Percentiles rank a stretch among this genome's conserved stretches.
These are phyloP conservation scores for Ustilago bromivora DNA, from an alignment of 1,284 basidiomycete species.

Conservation along the genomic window DNA sequence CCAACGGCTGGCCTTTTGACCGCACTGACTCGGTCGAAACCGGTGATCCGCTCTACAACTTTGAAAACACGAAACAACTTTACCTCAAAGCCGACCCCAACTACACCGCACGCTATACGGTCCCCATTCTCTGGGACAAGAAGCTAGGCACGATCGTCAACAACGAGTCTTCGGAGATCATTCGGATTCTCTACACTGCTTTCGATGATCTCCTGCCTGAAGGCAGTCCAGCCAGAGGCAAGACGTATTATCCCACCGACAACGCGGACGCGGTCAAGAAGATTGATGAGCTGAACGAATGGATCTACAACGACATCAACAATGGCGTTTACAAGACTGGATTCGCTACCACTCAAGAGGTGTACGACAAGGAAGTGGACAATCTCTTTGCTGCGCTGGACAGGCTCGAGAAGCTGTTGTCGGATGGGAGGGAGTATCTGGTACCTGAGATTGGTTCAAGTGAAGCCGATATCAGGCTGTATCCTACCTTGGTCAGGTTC, in stretches of 20 bases:
- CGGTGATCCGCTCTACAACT: constrained; percentile 69
- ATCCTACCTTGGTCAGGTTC: constrained; percentile 82
- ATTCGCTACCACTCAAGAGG: constrained; percentile 83
- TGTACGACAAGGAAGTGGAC: constrained; percentile 81
- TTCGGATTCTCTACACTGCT: constrained; percentile 82
- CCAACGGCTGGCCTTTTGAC: constrained; percentile 85
- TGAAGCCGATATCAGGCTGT: constrained; percentile 88
- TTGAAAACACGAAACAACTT: constrained; percentile 69
- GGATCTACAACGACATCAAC: constrained; percentile 74
- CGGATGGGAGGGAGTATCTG: constrained; percentile 81
- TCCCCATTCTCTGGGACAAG: constrained; percentile 90
- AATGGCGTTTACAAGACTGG: constrained; percentile 78
- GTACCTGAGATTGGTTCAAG: constrained; percentile 80
- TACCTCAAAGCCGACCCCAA: constrained; percentile 81
- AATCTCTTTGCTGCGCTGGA: constrained; percentile 79
- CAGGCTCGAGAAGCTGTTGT: constrained; percentile 80
- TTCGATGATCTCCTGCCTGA: constrained; percentile 57
- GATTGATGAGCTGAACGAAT: constrained; percentile 87
- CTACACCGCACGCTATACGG: constrained; percentile 55
- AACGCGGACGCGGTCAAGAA: constrained; percentile 20
- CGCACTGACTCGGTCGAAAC: constrained; percentile 31
- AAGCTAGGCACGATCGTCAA: constrained; percentile 88
- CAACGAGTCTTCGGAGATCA: constrained; percentile 74
- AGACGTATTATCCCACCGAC: constrained; percentile 75
- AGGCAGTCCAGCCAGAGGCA: constrained; percentile 31